Evolutionary conservation across 495 filamentous ascomycete species (phyloP), one percentile per base, ranked within the genome.

Genomic region (Aeminium ludgeri): DNA sequence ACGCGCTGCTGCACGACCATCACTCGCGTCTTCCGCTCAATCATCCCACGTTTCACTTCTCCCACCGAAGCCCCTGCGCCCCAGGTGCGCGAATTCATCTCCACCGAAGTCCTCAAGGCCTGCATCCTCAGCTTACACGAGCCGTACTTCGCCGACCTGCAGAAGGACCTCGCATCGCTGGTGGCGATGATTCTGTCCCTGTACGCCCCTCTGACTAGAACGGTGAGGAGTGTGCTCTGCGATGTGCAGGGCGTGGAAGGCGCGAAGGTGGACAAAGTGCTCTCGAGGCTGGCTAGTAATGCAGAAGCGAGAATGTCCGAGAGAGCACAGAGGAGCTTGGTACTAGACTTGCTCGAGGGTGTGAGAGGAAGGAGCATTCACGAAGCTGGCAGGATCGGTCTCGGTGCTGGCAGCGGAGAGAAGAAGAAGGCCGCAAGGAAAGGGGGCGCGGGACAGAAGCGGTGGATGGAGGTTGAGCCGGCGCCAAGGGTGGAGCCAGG

Each of bases 111-210:
- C 3, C 67, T 91, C 17, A 80, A 78, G 62, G 75, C 80, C 0
- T 81, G 76, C 45, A 82, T 92, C 58, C 79, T 83, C 16, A 87
- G 82, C 11, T 69, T 99, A 23, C 78, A 96, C 58, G 89, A 96
- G 41, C 73, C 84, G 0, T 95, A 96, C 55, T 96, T 96, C 50
- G 86, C 94, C 30, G 89, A 99, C 43, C 73, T 86, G 53, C 89
- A 99, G 52, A 91, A 85, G 57, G 89, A 96, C 28, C 70, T 96
- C 8, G 89, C 84, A 11, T 68, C 76, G 27, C 69, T 94, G 3
- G 93, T 99, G 49, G 86, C 86, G 1, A 70, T 75, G 5, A 89
- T 95, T 41, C 68, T 91, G 55, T 66, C 76, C 4, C 64, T 78
- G 17, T 94, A 93, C 54, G 72, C 66, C 5, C 61, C 65, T 1